Conservation (phyloP, 1,284 basidiomycete genomes). For the Chalciporus sp. region DNA sequence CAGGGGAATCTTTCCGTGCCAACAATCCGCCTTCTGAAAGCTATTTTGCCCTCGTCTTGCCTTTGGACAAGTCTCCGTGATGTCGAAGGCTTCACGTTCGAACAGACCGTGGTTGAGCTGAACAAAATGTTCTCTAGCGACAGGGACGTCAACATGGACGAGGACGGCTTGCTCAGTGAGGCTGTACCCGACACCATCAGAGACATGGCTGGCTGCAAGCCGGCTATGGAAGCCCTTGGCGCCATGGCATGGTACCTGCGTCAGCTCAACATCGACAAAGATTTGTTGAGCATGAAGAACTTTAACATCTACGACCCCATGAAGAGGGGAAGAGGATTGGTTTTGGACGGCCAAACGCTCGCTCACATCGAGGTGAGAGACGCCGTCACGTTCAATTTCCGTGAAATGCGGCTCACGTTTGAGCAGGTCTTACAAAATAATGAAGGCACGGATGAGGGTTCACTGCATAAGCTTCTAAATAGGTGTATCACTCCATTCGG, state of each 20-base stretch:
- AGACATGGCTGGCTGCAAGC: constrained; percentile 63
- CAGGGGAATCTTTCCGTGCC: constrained; percentile 83
- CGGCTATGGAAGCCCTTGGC: constrained; percentile 83
- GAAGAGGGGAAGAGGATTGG: constrained; percentile 79
- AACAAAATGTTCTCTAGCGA: constrained; percentile 65
- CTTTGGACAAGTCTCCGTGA: constrained; percentile 87
- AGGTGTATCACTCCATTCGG: constrained; percentile 90
- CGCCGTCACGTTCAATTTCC: background rate
- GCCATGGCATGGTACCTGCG: constrained; percentile 92
- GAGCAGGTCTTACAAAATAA: constrained; percentile 82
- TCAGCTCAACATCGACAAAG: constrained; percentile 91
- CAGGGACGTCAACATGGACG: constrained; percentile 49
- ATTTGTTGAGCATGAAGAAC: constrained; percentile 90
- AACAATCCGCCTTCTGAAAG: constrained; percentile 81
- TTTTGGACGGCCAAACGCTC: constrained; percentile 91
- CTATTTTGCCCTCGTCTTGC: constrained; percentile 76
- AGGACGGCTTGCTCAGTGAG: constrained; percentile 43
- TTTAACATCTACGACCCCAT: constrained; percentile 97
- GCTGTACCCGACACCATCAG: constrained; percentile 77
- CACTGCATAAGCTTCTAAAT: constrained; percentile 80
- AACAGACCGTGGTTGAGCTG: constrained; percentile 73
- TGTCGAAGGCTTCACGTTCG: constrained; percentile 79
- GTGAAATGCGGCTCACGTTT: constrained; percentile 14
- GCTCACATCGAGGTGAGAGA: constrained; percentile 83
- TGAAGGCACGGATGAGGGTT: constrained; percentile 89